Evolutionary conservation across 306 rosid genomes (phyloP).

Genomic region (Cucumis hystrix): DNA sequence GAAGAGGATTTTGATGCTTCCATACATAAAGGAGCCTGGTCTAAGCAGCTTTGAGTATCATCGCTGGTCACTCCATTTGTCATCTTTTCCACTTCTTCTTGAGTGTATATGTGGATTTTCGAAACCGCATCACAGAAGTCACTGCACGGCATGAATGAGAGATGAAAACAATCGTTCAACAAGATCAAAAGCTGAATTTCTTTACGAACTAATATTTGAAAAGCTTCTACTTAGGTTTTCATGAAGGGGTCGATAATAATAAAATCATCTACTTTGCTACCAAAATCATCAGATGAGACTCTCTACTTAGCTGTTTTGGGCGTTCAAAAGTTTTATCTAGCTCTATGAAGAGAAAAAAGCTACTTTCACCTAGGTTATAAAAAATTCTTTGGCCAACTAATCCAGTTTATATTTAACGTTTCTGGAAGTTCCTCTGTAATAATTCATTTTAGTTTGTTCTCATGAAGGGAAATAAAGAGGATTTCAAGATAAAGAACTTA

Average conservation of each 20-base stretch:
- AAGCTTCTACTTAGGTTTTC: background rate
- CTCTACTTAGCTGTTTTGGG: background rate
- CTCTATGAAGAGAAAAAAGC: background rate
- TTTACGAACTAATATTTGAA: background rate
- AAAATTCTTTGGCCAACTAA: background rate
- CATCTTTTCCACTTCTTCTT: conserved; percentile 97
- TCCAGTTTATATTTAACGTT: background rate
- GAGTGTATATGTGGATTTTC: conserved; percentile 71
- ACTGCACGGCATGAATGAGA: conserved; percentile 27
- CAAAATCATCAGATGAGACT: background rate
- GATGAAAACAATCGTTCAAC: background rate
- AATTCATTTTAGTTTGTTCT: background rate
- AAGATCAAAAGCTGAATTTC: background rate
- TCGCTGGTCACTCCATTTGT: conserved; percentile 58
- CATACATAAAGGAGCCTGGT: conserved; percentile 50
- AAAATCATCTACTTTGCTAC: background rate
- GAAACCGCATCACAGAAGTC: conserved; percentile 75
- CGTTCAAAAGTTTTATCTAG: background rate
- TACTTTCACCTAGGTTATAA: background rate
- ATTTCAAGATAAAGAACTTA: conserved; percentile 27
- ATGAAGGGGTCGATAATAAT: background rate
- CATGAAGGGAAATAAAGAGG: background rate
- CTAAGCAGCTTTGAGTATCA: conserved; percentile 83
- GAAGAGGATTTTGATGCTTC: conserved; percentile 87
- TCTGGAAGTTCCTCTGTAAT: background rate